Evolutionary conservation across 441 rosid genomes (phyloP), one percentile per base, ranked within the genome.

Genomic region (Populus trichocarpa): DNA sequence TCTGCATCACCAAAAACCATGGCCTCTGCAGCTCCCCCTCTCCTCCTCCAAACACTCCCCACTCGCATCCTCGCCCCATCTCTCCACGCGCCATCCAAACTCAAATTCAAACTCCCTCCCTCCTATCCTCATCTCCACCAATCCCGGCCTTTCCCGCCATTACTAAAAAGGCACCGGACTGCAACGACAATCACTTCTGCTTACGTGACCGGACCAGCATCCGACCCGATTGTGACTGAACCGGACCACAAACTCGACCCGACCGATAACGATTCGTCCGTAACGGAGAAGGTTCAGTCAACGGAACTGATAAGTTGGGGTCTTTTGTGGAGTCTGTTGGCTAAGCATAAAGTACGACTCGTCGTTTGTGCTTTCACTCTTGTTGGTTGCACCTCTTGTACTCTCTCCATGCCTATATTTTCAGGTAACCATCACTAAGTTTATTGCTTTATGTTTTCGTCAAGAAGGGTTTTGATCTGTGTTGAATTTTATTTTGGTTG

Each of bases 401-500:
- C 98, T 75, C 96, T 95, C 77, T 91, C 96, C 18, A 88, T 91
- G 96, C 97, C 98, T 36, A 79, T 95, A 32, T 95, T 89, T 75
- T 93, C 99, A 33, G 99, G 98, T 95, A 26, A n/a, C 20, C 35
- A 8, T 6, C 32, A 20, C 46, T 70, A 14, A 28, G 18, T 25
- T 67, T 30, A 10, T 12, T 25, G n/a, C 14, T 67, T 16, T 68
- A 28, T 36, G 20, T 68, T 68, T 68, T 68, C 18, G 20, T 20
- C n/a, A 7, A 16, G n/a, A 32, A 14, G 6, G 11, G 33, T 4
- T 61, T 38, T 53, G 20, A 22, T 71, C 57, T n/a, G 25, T 13
- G 26, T 77, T 79, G 32, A 70, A 50, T 25, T 25, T 42, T 74
- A 75, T 70, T 18, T 63, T 33, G 78, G 28, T 68, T 77, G 73